Evolutionary conservation across 2,329 filamentous ascomycete genomes (phyloP).

Genomic region (Colletotrichum sansevieriae): DNA sequence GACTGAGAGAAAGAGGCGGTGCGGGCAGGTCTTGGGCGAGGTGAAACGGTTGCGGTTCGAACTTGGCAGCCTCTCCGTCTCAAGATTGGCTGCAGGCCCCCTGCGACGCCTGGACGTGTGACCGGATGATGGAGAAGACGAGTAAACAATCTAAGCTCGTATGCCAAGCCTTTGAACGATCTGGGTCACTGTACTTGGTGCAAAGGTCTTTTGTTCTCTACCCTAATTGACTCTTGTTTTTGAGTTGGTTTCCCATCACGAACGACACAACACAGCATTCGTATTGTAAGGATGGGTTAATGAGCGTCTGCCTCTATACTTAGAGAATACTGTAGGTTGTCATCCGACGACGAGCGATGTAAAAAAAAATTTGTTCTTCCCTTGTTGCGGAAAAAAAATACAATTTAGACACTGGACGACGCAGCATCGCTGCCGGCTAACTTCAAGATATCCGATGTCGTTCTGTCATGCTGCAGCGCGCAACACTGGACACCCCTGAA

Average conservation of each 20-base stretch:
- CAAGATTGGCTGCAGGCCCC: constrained; percentile 37
- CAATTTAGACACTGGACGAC: no score
- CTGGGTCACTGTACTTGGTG: background rate
- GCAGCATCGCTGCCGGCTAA: no score
- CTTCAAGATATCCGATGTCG: constrained; percentile 11
- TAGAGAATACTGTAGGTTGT: constrained; percentile 19
- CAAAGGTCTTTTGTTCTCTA: background rate
- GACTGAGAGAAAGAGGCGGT: constrained; percentile 9
- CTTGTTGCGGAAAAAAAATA: no score
- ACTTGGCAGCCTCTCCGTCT: constrained; percentile 37
- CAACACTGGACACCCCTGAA: constrained; percentile 25
- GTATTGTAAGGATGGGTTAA: constrained; percentile 26
- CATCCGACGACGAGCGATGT: background rate
- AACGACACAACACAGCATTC: constrained; percentile 5
- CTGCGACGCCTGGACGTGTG: constrained; percentile 32
- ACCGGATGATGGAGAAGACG: constrained; percentile 24
- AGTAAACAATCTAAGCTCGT: constrained; percentile 36
- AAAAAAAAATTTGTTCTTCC: no score
- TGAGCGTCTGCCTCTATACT: constrained; percentile 5
- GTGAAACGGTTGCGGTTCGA: constrained; percentile 42
- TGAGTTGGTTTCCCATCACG: background rate
- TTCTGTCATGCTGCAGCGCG: constrained; percentile 24
- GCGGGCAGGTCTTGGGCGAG: constrained; percentile 24
- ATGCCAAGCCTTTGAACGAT: constrained; percentile 32
- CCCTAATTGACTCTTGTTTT: background rate